Base-by-base conservation (phyloP, 1,284 basidiomycete species). In the Heimioporus retisporus region DNA sequence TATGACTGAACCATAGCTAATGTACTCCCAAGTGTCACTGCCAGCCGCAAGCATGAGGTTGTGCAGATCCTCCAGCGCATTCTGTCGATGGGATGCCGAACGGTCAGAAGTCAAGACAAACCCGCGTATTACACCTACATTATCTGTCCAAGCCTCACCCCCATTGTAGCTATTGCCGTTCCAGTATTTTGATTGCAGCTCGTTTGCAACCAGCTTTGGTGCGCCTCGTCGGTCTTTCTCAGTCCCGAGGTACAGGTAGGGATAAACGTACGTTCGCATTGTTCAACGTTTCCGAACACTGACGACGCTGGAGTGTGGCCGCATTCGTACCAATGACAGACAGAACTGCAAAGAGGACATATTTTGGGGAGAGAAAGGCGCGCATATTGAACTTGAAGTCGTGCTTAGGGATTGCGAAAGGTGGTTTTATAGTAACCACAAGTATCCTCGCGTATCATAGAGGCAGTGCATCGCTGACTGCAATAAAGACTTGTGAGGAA, bases 11-110 rank as follows among this genome's bases (percentile, higher is more conserved):
- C 67, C 74, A 57, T 84, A 81, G 4, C 83, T 83, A 14, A 85
- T 74, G 25, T 75, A 72, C n/a, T 70, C 64, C 60, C 81, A 86
- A 16, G 81, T 75, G 65, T 83, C 72, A 16, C 73, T 77, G 28
- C 77, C 80, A 15, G 80, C 81, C 18, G 79, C 81, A 14, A 85
- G 78, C 84, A 88, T 88, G 63, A 87, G 74, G 73, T 86, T 87
- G 69, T 88, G 84, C 10, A 88, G 71, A 68, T 88, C 86, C 70
- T 88, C 87, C 31, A 8, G 86, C 81, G 69, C 35, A 35, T 88
- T 88, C 86, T 88, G 64, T 63, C 16, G 35, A 57, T 23, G 15
- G 21, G 11, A n/a, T 35, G 35, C 35, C 35, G 11, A 35, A 35
- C 14, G 19, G 25, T n/a, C 35, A 35, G 35, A 35, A 35, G 35